A percentile compares a stretch with the other conserved stretches of the same genome.
These are phyloP conservation scores for Carex pumila DNA, from an alignment of 176 grass and related monocot species.

Conservation along the genomic window DNA sequence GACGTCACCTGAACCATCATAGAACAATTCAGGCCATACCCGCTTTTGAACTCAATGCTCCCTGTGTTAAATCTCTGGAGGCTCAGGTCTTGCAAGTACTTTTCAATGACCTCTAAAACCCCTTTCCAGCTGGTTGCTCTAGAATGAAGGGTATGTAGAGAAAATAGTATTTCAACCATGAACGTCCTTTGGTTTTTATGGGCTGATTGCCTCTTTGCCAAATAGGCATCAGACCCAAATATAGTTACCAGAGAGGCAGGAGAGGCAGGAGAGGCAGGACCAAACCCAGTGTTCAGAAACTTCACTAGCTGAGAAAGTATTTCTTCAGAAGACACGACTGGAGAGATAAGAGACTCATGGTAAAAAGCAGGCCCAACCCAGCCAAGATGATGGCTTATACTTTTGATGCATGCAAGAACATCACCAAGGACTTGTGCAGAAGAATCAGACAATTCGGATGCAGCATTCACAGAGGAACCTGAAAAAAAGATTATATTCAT, in stretches of 20 bases:
- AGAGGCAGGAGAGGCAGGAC: conserved; percentile 46
- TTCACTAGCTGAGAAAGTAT: conserved; percentile 73
- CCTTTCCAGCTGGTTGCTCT: conserved; percentile 49
- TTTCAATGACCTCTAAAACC: conserved; percentile 72
- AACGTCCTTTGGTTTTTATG: conserved; percentile 91
- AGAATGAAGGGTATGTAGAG: conserved; percentile 59
- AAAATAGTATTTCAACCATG: conserved; percentile 85
- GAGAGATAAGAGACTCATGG: conserved; percentile 68
- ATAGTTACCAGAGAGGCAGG: conserved; percentile 49
- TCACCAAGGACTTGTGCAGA: conserved; percentile 47
- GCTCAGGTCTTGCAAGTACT: conserved; percentile 62
- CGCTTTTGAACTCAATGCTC: conserved; percentile 36
- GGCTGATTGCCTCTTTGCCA: conserved; percentile 51
- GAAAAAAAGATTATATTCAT: conserved; percentile 24
- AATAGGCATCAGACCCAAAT: conserved; percentile 69
- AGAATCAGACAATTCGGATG: conserved; percentile 31
- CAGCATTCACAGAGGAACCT: conserved; percentile 64
- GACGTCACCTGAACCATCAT: conserved; percentile 67
- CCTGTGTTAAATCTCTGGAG: conserved; percentile 20
- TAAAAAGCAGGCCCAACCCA: conserved; percentile 71
- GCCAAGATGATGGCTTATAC: conserved; percentile 73
- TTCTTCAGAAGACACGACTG: conserved; percentile 65
- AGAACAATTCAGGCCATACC: conserved; percentile 53
- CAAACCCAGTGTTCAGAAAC: conserved; percentile 57
- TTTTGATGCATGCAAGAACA: conserved; percentile 82